phyloP scores from a whole-genome alignment of 2,329 filamentous ascomycete species.

The Botrytis cinerea region DNA sequence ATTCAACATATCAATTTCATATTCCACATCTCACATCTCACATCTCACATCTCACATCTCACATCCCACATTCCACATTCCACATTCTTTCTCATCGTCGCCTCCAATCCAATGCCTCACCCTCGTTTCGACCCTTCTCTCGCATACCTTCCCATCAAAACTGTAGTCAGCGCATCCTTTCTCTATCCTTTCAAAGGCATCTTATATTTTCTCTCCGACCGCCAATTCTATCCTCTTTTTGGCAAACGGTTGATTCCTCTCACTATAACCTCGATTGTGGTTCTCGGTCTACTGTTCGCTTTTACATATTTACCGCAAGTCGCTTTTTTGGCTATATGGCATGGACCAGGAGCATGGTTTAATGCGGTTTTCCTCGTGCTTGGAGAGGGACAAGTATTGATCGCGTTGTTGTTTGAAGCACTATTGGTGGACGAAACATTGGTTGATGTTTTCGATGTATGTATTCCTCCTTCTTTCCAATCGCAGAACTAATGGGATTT shows the following conservation, averaged over 20 bases:
- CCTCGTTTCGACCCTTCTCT: slow-evolving; percentile 16
- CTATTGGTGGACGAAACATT: slow-evolving; percentile 79
- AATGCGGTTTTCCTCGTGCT: slow-evolving; percentile 85
- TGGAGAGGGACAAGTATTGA: slow-evolving; percentile 58
- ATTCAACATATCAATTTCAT: neutral
- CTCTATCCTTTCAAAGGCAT: slow-evolving; percentile 70
- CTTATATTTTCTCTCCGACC: slow-evolving; percentile 75
- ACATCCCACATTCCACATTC: neutral
- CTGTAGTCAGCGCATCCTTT: slow-evolving; percentile 37
- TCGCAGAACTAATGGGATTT: neutral
- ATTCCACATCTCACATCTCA: neutral
- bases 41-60: no score
- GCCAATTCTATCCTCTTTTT: slow-evolving; percentile 81
- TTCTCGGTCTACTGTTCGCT: slow-evolving; percentile 83
- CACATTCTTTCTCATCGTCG: neutral
- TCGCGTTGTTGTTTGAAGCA: slow-evolving; percentile 65
- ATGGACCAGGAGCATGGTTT: slow-evolving; percentile 84
- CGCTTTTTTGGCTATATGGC: slow-evolving; percentile 85
- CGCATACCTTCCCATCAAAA: slow-evolving; percentile 30
- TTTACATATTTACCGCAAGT: slow-evolving; percentile 89
- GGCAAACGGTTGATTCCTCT: slow-evolving; percentile 76
- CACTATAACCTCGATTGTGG: slow-evolving; percentile 76
- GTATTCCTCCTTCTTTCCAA: neutral
- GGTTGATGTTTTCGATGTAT: slow-evolving; percentile 80
- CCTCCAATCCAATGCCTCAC: slow-evolving; percentile 3